A percentile compares a stretch with the other conserved stretches of the same genome.
Evolutionary conservation across 2,329 filamentous ascomycete genomes (phyloP).

Genomic region (Cladosporium halotolerans): DNA sequence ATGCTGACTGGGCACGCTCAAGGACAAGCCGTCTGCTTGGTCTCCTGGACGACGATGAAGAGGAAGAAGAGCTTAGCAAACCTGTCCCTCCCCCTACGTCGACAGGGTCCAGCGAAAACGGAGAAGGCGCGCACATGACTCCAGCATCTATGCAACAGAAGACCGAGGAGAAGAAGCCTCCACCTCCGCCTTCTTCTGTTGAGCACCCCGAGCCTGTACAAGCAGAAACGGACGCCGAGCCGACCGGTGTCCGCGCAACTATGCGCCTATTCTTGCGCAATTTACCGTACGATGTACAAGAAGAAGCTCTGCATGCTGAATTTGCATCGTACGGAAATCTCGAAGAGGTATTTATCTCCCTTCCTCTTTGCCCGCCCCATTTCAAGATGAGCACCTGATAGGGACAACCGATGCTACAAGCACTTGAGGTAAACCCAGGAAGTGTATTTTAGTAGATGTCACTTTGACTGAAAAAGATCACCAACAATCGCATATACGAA

Average conservation of each 20-base stretch:
- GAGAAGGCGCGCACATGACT: background rate
- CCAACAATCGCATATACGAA: constrained; percentile 14
- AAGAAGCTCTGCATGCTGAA: constrained; percentile 66
- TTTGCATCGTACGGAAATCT: constrained; percentile 70
- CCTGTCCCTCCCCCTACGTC: constrained; percentile 5
- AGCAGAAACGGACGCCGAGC: background rate
- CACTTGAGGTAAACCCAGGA: constrained; percentile 83
- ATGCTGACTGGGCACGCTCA: constrained; percentile 87
- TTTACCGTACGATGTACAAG: constrained; percentile 70
- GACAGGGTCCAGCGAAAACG: background rate
- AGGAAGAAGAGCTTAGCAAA: constrained; percentile 16
- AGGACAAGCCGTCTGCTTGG: constrained; percentile 82
- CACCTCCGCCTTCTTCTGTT: background rate
- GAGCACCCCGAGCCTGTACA: background rate
- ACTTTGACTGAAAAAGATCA: constrained; percentile 58
- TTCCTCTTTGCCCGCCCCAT: constrained; percentile 19
- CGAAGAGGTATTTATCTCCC: constrained; percentile 69
- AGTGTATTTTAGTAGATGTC: constrained; percentile 99
- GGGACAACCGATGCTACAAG: constrained; percentile 95
- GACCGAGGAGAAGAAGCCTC: background rate
- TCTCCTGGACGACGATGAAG: constrained; percentile 68
- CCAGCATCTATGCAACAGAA: background rate
- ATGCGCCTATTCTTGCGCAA: constrained; percentile 84
- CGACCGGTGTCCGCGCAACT: constrained; percentile 57
- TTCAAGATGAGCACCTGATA: constrained; percentile 96